Conservation (phyloP, 163 green algal genomes). For the Scenedesmus sp. region DNA sequence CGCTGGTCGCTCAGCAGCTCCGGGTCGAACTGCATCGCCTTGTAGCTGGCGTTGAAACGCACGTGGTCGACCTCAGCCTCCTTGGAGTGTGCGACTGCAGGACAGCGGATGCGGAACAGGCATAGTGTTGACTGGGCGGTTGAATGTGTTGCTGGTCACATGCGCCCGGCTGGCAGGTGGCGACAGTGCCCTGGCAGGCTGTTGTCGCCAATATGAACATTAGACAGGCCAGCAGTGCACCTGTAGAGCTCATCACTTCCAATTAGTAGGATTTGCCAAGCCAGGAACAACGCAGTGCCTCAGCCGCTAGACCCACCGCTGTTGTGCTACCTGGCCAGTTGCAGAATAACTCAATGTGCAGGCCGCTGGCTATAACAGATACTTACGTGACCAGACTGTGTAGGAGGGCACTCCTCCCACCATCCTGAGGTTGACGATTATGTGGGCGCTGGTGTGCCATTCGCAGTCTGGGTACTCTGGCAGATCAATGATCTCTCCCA, state of each 20-base stretch:
- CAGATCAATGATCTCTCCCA: conserved; percentile 52
- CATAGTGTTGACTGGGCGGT: background rate
- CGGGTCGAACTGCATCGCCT: conserved; percentile 55
- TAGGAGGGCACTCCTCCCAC: conserved; percentile 46
- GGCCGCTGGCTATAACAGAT: background rate
- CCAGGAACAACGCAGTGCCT: background rate
- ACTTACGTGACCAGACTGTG: conserved; percentile 48
- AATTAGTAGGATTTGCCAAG: too few relatives aligned
- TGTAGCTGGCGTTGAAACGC: conserved; percentile 51
- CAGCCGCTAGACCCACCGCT: background rate
- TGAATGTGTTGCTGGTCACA: background rate
- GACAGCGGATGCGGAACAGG: background rate
- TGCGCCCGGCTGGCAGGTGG: background rate
- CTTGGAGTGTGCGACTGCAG: conserved; percentile 32
- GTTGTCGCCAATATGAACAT: background rate
- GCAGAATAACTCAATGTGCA: background rate
- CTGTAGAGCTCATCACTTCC: background rate
- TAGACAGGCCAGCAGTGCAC: background rate
- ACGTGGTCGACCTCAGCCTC: conserved; percentile 51
- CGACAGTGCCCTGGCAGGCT: background rate
- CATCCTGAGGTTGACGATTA: conserved; percentile 49
- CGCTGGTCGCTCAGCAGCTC: conserved; percentile 47
- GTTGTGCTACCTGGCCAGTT: background rate
- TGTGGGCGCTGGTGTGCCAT: conserved; percentile 54
- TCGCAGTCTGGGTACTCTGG: conserved; percentile 52